Evolutionary conservation across 2,329 filamentous ascomycete genomes (phyloP).

Genomic region (Penicillium digitatum): DNA sequence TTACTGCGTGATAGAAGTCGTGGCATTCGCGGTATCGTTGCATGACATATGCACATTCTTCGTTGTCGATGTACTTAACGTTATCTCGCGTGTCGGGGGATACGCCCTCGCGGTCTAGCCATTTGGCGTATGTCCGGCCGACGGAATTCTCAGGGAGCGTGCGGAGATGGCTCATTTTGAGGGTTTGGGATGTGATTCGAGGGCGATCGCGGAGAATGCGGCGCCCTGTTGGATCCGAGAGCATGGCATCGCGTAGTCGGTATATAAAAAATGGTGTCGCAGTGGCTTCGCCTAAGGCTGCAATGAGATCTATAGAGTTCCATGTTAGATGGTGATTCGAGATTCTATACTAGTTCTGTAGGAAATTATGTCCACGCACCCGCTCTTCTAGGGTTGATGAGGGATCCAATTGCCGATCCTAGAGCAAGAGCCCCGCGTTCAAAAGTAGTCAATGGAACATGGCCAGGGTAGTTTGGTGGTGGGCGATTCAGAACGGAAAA

Average conservation of each 20-base stretch:
- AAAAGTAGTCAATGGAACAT: conserved; percentile 76
- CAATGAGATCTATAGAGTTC: conserved; percentile 72
- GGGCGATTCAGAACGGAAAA: conserved; percentile 87
- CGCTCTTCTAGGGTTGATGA: conserved; percentile 73
- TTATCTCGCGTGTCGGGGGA: conserved; percentile 78
- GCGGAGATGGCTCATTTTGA: conserved; percentile 68
- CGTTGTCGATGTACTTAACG: conserved; percentile 89
- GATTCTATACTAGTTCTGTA: background rate
- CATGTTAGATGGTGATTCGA: conserved; percentile 2
- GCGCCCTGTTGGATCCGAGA: conserved; percentile 74
- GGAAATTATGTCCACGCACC: conserved; percentile 48
- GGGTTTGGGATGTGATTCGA: conserved; percentile 71
- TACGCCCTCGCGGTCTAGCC: conserved; percentile 93
- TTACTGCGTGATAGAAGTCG: conserved; percentile 95
- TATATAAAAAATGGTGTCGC: conserved; percentile 93
- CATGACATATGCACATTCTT: conserved; percentile 97
- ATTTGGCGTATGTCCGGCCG: conserved; percentile 76
- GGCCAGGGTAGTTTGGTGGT: conserved; percentile 80
- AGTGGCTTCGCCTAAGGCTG: conserved; percentile 88
- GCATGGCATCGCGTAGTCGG: conserved; percentile 88
- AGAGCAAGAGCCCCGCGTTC: conserved; percentile 70
- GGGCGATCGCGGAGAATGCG: conserved; percentile 88
- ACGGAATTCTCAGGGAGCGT: conserved; percentile 68
- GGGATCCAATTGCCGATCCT: conserved; percentile 57
- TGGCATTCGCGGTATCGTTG: conserved; percentile 96